A percentile compares a stretch with the other conserved stretches of the same genome.
These are phyloP conservation scores for Clathrospora elynae DNA, from an alignment of 2,329 filamentous ascomycete genomes.

Conservation along the genomic window DNA sequence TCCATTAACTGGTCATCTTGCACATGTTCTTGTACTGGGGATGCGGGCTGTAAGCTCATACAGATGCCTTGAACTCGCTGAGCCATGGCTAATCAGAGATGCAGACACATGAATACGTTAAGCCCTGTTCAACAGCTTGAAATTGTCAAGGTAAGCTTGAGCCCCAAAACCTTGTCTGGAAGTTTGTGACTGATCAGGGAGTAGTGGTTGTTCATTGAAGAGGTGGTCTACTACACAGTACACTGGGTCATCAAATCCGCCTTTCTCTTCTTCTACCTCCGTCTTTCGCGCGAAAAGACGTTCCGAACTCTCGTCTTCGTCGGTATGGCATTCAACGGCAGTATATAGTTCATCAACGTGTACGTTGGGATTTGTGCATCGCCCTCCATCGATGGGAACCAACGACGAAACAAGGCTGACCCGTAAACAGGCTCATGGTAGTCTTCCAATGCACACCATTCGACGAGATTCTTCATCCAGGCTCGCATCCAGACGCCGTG, in stretches of 20 bases:
- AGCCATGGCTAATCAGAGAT: neutral
- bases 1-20: conserved; percentile 24
- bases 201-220: conserved; percentile 40
- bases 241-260: conserved; percentile 43
- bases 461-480: conserved; percentile 36
- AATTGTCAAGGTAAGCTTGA: conserved; percentile 1
- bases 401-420: conserved; percentile 2
- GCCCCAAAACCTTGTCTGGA: neutral
- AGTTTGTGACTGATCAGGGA: conserved; percentile 4
- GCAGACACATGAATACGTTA: conserved; percentile 3
- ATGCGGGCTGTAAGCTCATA: conserved; percentile 29
- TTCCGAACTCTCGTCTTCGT: conserved; percentile 33
- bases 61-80: neutral
- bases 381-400: neutral
- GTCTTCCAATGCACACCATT: conserved; percentile 41
- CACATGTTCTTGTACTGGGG: conserved; percentile 31
- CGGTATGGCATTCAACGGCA: conserved; percentile 33
- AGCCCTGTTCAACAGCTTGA: conserved; percentile 8
- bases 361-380: conserved; percentile 14
- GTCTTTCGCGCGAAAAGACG: conserved; percentile 26
- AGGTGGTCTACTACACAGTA: conserved; percentile 39
- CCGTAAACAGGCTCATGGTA: conserved; percentile 25
- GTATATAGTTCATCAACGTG: conserved; percentile 35
- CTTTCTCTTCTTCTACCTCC: conserved; percentile 46
- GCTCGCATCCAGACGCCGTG: conserved; percentile 25